These are phyloP conservation scores for Aspergillus hancockii DNA, from an alignment of 495 filamentous ascomycete genomes.

Conservation along the genomic window DNA sequence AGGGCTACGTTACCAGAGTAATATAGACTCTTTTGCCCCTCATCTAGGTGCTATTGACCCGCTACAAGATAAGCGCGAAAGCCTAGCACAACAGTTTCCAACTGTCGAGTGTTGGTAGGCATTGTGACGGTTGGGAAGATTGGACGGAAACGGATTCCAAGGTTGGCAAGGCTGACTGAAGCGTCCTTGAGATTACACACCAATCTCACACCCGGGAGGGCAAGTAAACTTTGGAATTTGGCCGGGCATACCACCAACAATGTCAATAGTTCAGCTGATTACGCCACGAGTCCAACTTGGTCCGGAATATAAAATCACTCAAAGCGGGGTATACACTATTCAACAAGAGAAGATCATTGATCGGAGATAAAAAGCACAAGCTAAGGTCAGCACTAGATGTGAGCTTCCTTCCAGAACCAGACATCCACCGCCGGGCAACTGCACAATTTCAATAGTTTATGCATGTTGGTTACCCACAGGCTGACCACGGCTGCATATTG, in stretches of 20 bases:
- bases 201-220: too few relatives aligned
- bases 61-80: too few relatives aligned
- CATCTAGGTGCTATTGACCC: too few relatives aligned
- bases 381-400: neutral
- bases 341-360: neutral
- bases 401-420: slow-evolving; percentile 2
- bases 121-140: neutral
- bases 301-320: neutral
- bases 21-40: too few relatives aligned
- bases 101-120: too few relatives aligned
- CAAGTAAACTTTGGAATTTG: too few relatives aligned
- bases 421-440: neutral
- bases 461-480: neutral
- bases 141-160: neutral
- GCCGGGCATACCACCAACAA: neutral
- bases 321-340: neutral
- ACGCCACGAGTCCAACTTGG: neutral
- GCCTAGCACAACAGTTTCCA: too few relatives aligned
- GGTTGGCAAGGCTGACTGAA: neutral
- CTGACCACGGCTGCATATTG: neutral
- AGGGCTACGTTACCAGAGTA: too few relatives aligned
- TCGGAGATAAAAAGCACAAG: neutral
- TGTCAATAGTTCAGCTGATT: neutral
- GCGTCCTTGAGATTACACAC: too few relatives aligned
- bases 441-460: slow-evolving; percentile 1